phyloP scores from a whole-genome alignment of 768 basidiomycete species.

The Trametes punicea region DNA sequence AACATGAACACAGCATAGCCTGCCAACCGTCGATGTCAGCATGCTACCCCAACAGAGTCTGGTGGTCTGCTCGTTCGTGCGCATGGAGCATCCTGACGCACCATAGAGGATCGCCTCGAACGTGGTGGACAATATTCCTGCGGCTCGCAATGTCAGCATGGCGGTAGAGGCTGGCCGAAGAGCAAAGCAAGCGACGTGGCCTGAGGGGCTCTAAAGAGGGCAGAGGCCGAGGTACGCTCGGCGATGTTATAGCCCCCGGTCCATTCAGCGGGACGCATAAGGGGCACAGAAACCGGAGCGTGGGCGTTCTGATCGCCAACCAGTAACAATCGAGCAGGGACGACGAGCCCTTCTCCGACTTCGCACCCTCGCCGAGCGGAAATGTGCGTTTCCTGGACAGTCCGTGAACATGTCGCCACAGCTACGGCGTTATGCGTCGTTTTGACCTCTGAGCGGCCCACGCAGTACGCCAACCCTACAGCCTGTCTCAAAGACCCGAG shows the following conservation, averaged over 20 bases:
- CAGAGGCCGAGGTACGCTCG: not conserved
- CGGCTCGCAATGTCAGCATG: conserved; percentile 12
- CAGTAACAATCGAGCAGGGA: not conserved
- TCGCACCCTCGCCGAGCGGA: not conserved
- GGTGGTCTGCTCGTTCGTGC: not conserved
- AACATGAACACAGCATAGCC: conserved; percentile 27
- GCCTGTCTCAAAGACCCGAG: not conserved
- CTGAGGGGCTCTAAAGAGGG: not conserved
- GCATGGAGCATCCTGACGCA: not conserved
- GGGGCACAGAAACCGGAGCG: conserved; percentile 2
- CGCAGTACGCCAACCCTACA: not conserved
- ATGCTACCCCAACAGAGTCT: no score
- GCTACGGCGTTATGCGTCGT: not conserved
- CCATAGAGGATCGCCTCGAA: conserved; percentile 25
- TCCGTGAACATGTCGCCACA: not conserved
- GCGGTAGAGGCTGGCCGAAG: not conserved
- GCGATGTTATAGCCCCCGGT: not conserved
- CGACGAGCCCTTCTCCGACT: not conserved
- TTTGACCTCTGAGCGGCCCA: no score
- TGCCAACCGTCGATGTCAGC: not conserved
- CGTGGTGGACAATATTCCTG: conserved; percentile 22
- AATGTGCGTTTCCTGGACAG: not conserved
- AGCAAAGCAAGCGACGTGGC: not conserved
- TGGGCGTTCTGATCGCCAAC: conserved; percentile 4
- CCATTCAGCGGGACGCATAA: conserved; percentile 3